phyloP scores from a whole-genome alignment of 1,284 basidiomycete species.

The Exsudoporus floridanus region DNA sequence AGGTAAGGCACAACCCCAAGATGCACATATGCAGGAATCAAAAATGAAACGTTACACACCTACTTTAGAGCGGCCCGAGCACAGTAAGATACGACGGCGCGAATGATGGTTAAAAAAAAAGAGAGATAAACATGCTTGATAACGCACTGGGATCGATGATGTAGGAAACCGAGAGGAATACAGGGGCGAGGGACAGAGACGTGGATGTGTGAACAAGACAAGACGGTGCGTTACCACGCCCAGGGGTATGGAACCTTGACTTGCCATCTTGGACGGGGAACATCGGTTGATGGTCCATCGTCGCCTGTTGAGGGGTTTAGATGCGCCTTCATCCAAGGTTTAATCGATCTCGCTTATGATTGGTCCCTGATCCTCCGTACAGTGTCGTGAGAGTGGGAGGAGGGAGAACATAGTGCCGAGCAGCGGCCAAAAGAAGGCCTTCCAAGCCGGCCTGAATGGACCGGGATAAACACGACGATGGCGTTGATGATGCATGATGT shows the following conservation, averaged over 20 bases:
- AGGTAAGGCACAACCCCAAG: neutral
- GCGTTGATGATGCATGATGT: conserved; percentile 1
- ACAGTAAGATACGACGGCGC: neutral
- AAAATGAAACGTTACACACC: neutral
- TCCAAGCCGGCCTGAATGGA: conserved; percentile 1
- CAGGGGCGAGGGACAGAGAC: neutral
- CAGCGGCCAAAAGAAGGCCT: conserved; percentile 7
- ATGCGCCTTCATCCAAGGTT: conserved; percentile 15
- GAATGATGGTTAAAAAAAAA: neutral
- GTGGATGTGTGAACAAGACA: neutral
- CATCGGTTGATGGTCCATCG: conserved; percentile 11
- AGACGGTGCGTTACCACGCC: neutral
- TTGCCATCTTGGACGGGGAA: conserved; percentile 6
- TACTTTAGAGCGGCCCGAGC: neutral
- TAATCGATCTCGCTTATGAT: conserved; percentile 17
- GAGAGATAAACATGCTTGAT: neutral
- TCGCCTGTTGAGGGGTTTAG: conserved; percentile 6
- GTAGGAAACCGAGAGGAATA: neutral
- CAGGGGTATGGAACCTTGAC: conserved; percentile 4
- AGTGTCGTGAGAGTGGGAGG: conserved; percentile 16
- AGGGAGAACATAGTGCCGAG: conserved; percentile 14
- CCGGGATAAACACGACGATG: conserved; percentile 17
- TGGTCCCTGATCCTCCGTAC: conserved; percentile 5
- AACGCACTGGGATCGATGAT: neutral
- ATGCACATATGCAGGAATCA: neutral